phyloP scores from a whole-genome alignment of 257 asterid species.

The Fraxinus cuspidata region DNA sequence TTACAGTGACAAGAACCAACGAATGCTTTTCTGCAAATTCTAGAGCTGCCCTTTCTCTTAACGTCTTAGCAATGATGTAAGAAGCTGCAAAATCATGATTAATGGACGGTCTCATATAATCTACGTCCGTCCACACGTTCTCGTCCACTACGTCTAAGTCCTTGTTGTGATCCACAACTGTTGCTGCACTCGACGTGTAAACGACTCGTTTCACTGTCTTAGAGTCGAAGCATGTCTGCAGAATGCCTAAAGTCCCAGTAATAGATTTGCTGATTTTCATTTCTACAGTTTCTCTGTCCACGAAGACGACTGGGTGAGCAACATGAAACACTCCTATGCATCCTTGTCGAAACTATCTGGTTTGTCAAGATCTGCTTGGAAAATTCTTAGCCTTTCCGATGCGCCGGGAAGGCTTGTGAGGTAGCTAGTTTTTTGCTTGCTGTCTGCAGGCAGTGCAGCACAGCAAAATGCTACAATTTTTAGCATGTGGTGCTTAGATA shows the following conservation, averaged over 20 bases:
- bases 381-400: slow-evolving; percentile 44
- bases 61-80: slow-evolving; percentile 45
- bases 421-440: slow-evolving; percentile 47
- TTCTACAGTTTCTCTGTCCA: slow-evolving; percentile 40
- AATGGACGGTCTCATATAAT: slow-evolving; percentile 20
- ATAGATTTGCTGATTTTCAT: slow-evolving; percentile 28
- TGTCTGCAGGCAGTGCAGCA: slow-evolving; percentile 23
- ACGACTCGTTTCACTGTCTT: slow-evolving; percentile 49
- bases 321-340: slow-evolving; percentile 66
- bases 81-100: background rate
- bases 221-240: slow-evolving; percentile 34
- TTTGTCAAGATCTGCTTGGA: slow-evolving; percentile 57
- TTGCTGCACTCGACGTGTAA: slow-evolving; percentile 39
- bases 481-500: too few relatives aligned
- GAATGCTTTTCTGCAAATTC: slow-evolving; percentile 51
- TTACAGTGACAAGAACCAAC: slow-evolving; percentile 45
- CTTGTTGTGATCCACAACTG: slow-evolving; percentile 13
- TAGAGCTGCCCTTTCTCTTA: slow-evolving; percentile 54
- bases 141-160: slow-evolving; percentile 35
- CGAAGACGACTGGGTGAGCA: slow-evolving; percentile 53
- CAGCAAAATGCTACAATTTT: background rate
- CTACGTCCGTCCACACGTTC: slow-evolving; percentile 42
- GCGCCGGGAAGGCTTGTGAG: slow-evolving; percentile 53
- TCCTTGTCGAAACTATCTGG: slow-evolving; percentile 59
- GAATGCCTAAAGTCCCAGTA: slow-evolving; percentile 39